A percentile compares a stretch with the other conserved stretches of the same genome.
phyloP scores from a whole-genome alignment of 2,329 filamentous ascomycete species.

The Allantophomopsis lycopodina region DNA sequence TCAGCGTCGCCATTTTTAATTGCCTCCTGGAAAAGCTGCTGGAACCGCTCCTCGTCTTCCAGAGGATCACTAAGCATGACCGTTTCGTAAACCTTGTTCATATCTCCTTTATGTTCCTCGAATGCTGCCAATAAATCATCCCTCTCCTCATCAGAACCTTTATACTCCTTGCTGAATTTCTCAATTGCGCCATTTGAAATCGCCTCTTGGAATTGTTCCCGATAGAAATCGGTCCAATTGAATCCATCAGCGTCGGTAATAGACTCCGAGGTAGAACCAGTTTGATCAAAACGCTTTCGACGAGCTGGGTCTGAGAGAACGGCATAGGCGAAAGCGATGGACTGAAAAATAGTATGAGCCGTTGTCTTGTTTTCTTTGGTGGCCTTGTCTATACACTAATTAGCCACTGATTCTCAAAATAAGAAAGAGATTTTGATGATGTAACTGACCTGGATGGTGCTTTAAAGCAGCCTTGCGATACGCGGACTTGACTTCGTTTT shows the following conservation, averaged over 20 bases:
- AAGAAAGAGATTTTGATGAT: slow-evolving; percentile 4
- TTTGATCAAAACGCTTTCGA: slow-evolving; percentile 77
- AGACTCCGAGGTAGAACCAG: slow-evolving; percentile 76
- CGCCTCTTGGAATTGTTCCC: slow-evolving; percentile 65
- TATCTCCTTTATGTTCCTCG: slow-evolving; percentile 55
- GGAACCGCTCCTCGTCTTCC: slow-evolving; percentile 77
- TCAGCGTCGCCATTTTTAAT: slow-evolving; percentile 58
- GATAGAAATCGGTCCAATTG: slow-evolving; percentile 84
- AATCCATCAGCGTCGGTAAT: slow-evolving; percentile 68
- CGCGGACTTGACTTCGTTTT: slow-evolving; percentile 73
- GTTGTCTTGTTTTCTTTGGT: slow-evolving; percentile 48
- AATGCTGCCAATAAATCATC: slow-evolving; percentile 68
- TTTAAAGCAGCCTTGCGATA: slow-evolving; percentile 86
- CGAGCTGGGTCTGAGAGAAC: slow-evolving; percentile 74
- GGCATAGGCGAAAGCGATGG: slow-evolving; percentile 86
- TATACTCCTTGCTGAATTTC: slow-evolving; percentile 66
- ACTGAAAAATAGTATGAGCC: slow-evolving; percentile 75
- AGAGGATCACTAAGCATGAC: slow-evolving; percentile 81
- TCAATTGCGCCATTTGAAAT: slow-evolving; percentile 64
- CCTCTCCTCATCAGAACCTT: slow-evolving; percentile 74
- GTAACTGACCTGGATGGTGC: slow-evolving; percentile 60
- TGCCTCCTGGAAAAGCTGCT: slow-evolving; percentile 66
- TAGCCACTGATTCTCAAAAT: slow-evolving; percentile 1
- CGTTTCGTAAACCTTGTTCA: slow-evolving; percentile 63
- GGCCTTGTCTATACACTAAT: slow-evolving; percentile 56